phyloP scores from a whole-genome alignment of 2,329 filamentous ascomycete species.

The Ascomycota sp. region DNA sequence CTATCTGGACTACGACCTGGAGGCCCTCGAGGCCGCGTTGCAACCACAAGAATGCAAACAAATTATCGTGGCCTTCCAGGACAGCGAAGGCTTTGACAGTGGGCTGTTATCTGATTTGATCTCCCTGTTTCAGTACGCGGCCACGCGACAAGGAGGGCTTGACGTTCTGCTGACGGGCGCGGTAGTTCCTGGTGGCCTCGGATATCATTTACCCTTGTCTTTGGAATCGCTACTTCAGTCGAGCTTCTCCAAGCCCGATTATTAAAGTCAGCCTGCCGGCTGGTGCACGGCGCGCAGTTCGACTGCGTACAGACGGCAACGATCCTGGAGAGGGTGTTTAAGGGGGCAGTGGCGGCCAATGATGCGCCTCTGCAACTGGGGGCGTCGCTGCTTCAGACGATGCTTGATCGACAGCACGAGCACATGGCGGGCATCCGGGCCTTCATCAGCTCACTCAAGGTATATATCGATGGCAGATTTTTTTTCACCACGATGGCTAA shows the following conservation, averaged over 20 bases:
- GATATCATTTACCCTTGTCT: constrained; percentile 57
- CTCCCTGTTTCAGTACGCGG: constrained; percentile 40
- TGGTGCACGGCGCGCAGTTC: constrained; percentile 51
- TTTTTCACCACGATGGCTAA: neutral
- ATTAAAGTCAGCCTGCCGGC: constrained; percentile 44
- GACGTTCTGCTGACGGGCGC: constrained; percentile 9
- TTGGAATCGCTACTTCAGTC: constrained; percentile 65
- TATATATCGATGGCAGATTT: constrained; percentile 10
- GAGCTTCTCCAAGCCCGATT: constrained; percentile 60
- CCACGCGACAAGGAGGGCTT: neutral
- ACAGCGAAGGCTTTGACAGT: constrained; percentile 66
- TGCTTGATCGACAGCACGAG: constrained; percentile 54
- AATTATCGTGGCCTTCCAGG: constrained; percentile 55
- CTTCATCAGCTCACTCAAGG: constrained; percentile 51
- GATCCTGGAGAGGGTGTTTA: constrained; percentile 54
- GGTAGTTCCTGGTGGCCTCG: constrained; percentile 46
- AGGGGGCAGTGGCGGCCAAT: constrained; percentile 37
- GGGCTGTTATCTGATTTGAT: constrained; percentile 52
- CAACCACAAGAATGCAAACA: constrained; percentile 30
- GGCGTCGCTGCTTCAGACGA: constrained; percentile 35
- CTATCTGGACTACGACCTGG: constrained; percentile 61
- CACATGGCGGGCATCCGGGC: constrained; percentile 58
- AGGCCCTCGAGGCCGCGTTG: constrained; percentile 43
- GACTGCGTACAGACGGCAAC: constrained; percentile 54
- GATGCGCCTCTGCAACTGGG: constrained; percentile 42